phyloP scores from a whole-genome alignment of 768 basidiomycete genomes.

The Lactarius hatsudake region DNA sequence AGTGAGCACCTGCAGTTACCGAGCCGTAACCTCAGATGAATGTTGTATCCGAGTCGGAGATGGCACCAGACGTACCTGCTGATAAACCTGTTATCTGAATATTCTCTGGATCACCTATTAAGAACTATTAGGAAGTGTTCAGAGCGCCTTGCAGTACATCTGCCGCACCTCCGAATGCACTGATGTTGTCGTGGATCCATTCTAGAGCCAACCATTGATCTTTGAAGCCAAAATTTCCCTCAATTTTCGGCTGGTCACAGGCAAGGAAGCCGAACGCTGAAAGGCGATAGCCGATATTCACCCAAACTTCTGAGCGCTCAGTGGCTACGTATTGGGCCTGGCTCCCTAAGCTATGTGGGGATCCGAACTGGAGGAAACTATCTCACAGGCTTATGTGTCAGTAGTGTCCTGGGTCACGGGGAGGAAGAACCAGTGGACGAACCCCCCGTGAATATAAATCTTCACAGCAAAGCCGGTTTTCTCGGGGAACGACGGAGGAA shows the following conservation, averaged over 20 bases:
- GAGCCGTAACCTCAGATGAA: neutral
- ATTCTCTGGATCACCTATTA: conserved; percentile 56
- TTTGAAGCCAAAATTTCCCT: conserved; percentile 82
- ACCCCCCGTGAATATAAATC: conserved; percentile 80
- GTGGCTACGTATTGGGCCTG: conserved; percentile 69
- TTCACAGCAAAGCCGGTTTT: conserved; percentile 55
- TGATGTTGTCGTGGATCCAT: conserved; percentile 70
- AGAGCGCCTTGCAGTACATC: neutral
- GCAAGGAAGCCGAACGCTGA: conserved; percentile 78
- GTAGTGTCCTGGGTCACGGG: neutral
- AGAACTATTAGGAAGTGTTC: neutral
- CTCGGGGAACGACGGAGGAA: conserved; percentile 52
- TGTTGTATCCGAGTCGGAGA: neutral
- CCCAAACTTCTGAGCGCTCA: conserved; percentile 65
- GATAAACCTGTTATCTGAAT: conserved; percentile 69
- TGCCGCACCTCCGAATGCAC: conserved; percentile 59
- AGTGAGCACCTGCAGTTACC: conserved; percentile 55
- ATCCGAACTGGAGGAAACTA: conserved; percentile 78
- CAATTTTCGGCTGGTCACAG: conserved; percentile 54
- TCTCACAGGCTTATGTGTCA: neutral
- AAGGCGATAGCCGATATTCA: conserved; percentile 75
- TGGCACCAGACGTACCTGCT: conserved; percentile 45
- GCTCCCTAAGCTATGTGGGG: conserved; percentile 56
- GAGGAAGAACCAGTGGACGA: conserved; percentile 18
- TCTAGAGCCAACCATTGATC: conserved; percentile 77